Evolutionary conservation across 2,329 filamentous ascomycete genomes (phyloP), one percentile per base, ranked within the genome.

Genomic region (Emmonsia crescens): DNA sequence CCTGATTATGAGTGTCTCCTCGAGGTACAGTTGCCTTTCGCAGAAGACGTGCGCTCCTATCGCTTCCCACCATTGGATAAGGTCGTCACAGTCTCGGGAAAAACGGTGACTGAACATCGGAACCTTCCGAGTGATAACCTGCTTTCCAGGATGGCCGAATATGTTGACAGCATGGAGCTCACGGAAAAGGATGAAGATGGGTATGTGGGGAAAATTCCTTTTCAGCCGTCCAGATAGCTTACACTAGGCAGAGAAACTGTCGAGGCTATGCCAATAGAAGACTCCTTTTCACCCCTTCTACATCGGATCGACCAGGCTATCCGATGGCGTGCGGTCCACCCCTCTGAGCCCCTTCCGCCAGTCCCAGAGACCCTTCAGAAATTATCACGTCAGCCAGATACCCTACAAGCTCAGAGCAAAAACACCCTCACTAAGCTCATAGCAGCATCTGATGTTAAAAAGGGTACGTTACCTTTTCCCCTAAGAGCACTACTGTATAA

Each of bases 161-260:
- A 93, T 67, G 91, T 99, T 8, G 91, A 97, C 72, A 85, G 84
- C 8, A 96, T 99, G 93, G 92, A 96, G 69, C 78, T 99, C 1
- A 66, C 87, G 68, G 87, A 82, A 10, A 82, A 80, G 54, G 88
- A 96, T 68, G 89, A 94, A 54, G 83, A 92, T 51, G 89, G 87
- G 84, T 89, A 75, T 69, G 80, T 68, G 10, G 16, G 5, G 24
- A 44, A 27, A 21, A 16, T n/a, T 9, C 12, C 29, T 31, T 24
- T 19, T 29, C 33, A 40, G 64, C 67, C 48, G 69, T 59, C 31
- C 54, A 48, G 48, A 21, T 56, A 38, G 54, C 59, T 66, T 38
- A 66, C 19, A 24, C 27, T 10, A 61, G 44, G 42, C 62, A 82
- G 80, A 14, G 74, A 84, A 10, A 75, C 77, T 0, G 72, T 76